These are phyloP conservation scores for Fusarium ambrosium DNA, from an alignment of 2,329 filamentous ascomycete species.

Conservation along the genomic window DNA sequence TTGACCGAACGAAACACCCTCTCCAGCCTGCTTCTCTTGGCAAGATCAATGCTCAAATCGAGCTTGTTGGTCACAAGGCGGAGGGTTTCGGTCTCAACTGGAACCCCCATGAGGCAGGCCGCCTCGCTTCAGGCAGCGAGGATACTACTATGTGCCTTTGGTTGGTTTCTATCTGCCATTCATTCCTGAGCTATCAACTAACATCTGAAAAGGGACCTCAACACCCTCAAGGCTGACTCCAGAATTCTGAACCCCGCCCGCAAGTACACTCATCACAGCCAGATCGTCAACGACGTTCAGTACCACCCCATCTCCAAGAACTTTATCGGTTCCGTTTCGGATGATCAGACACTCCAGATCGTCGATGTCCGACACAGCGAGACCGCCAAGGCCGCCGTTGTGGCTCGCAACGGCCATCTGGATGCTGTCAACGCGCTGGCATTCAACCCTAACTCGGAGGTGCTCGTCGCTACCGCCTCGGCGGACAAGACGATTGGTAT, in stretches of 20 bases:
- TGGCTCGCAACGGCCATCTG: conserved; percentile 80
- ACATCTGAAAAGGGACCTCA: conserved; percentile 76
- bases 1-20: conserved; percentile 95
- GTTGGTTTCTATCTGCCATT: conserved; percentile 62
- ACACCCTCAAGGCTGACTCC: conserved; percentile 77
- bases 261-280: conserved; percentile 87
- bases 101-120: conserved; percentile 87
- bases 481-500: conserved; percentile 95
- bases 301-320: conserved; percentile 89
- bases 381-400: conserved; percentile 75
- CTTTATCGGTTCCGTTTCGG: conserved; percentile 93
- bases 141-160: conserved; percentile 93
- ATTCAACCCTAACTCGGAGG: conserved; percentile 94
- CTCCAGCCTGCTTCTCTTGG: conserved; percentile 74
- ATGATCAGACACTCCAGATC: conserved; percentile 93
- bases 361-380: conserved; percentile 83
- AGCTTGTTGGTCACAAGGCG: conserved; percentile 84
- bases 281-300: conserved; percentile 97
- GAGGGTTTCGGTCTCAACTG: conserved; percentile 95
- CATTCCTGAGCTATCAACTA: conserved; percentile 24
- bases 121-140: conserved; percentile 90
- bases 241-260: conserved; percentile 78
- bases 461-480: conserved; percentile 90
- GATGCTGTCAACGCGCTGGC: conserved; percentile 97
- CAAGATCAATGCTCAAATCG: conserved; percentile 83